Percentiles rank a stretch among this genome's conserved stretches.
phyloP scores from a whole-genome alignment of 306 rosid genomes.

The Betula pendula region DNA sequence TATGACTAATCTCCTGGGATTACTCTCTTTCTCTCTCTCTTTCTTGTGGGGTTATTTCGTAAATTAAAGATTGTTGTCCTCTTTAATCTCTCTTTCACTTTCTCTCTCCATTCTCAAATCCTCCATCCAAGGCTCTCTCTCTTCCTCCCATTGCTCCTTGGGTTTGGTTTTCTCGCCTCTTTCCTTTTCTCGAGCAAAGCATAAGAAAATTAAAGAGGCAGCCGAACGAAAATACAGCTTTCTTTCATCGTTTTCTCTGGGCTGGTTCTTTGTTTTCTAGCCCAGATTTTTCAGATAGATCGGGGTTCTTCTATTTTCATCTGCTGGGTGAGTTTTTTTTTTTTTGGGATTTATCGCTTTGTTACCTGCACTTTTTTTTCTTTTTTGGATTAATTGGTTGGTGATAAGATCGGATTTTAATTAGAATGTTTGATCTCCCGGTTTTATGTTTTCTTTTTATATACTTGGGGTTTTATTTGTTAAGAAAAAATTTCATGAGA shows the following conservation, averaged over 20 bases:
- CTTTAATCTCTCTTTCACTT: slow-evolving; percentile 46
- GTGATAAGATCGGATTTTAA: slow-evolving; percentile 29
- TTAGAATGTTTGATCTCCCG: slow-evolving; percentile 26
- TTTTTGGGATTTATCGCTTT: slow-evolving; percentile 14
- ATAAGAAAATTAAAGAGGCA: slow-evolving; percentile 12
- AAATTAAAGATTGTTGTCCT: slow-evolving; percentile 52
- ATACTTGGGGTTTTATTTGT: slow-evolving; percentile 31
- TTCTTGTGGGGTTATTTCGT: slow-evolving; percentile 50
- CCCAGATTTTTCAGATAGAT: slow-evolving; percentile 42
- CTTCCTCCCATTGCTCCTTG: slow-evolving; percentile 49
- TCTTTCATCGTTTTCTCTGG: slow-evolving; percentile 13
- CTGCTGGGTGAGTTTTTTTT: slow-evolving; percentile 35
- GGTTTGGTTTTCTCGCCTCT: slow-evolving; percentile 42
- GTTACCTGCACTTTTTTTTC: neutral
- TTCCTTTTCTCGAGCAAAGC: slow-evolving; percentile 21
- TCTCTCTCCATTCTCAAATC: slow-evolving; percentile 41
- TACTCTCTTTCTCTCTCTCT: slow-evolving; percentile 24
- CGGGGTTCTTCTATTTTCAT: slow-evolving; percentile 39
- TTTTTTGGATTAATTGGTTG: slow-evolving; percentile 37
- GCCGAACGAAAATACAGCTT: slow-evolving; percentile 12
- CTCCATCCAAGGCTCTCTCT: slow-evolving; percentile 54
- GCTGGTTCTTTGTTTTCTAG: slow-evolving; percentile 30
- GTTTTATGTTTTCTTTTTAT: neutral
- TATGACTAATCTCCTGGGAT: slow-evolving; percentile 29
- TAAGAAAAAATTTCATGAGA: slow-evolving; percentile 6